phyloP scores from a whole-genome alignment of 1,284 basidiomycete species.

The Sanghuangporus baumii region DNA sequence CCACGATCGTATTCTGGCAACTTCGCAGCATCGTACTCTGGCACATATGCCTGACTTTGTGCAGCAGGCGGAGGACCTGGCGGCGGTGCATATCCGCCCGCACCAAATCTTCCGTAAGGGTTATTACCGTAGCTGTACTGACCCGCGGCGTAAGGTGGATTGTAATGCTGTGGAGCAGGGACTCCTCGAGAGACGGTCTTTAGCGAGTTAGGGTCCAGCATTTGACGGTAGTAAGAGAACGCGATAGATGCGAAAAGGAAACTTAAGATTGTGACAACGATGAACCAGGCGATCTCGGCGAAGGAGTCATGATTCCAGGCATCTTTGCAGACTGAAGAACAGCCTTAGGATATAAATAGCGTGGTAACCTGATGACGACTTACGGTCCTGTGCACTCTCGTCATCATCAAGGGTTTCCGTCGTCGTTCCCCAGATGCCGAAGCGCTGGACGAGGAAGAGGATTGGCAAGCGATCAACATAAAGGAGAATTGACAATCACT shows the following conservation, averaged over 20 bases:
- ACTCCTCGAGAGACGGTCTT: constrained; percentile 30
- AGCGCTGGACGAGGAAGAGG: constrained; percentile 8
- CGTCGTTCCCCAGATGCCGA: constrained; percentile 38
- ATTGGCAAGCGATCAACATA: neutral
- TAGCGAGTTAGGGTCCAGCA: constrained; percentile 51
- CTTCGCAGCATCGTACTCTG: constrained; percentile 13
- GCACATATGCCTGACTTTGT: constrained; percentile 4
- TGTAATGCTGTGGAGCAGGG: constrained; percentile 34
- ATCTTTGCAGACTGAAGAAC: constrained; percentile 43
- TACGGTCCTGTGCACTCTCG: constrained; percentile 41
- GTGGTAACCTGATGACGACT: constrained; percentile 22
- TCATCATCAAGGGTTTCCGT: constrained; percentile 29
- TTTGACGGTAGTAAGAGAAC: constrained; percentile 66
- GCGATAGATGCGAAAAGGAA: constrained; percentile 55
- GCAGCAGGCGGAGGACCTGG: constrained; percentile 42
- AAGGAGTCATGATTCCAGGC: constrained; percentile 56
- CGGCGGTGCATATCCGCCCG: constrained; percentile 29
- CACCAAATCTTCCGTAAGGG: constrained; percentile 22
- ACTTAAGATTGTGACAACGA: constrained; percentile 46
- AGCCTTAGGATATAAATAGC: neutral
- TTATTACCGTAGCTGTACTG: constrained; percentile 18
- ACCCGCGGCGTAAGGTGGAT: constrained; percentile 32
- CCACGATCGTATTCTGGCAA: constrained; percentile 15
- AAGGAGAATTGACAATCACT: neutral
- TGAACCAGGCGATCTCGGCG: constrained; percentile 53